phyloP scores from a whole-genome alignment of 164 flowering plant genomes.

The Cinnamomum chago region DNA sequence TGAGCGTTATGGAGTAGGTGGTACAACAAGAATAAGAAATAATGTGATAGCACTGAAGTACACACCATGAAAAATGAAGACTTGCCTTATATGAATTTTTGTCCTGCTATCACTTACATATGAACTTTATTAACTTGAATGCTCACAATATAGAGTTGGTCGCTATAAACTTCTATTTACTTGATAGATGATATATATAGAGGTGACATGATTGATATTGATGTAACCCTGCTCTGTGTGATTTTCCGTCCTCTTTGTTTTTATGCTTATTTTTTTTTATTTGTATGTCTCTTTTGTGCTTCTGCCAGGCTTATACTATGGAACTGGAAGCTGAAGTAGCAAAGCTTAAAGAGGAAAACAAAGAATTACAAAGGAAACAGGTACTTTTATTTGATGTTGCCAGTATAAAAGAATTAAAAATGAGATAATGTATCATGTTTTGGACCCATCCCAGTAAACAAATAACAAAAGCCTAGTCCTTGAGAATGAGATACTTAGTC shows the following conservation, averaged over 20 bases:
- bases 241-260: neutral
- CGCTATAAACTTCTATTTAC: neutral
- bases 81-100: no score
- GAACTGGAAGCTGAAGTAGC: slow-evolving; percentile 93
- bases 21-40: no score
- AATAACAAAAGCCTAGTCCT: neutral
- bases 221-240: neutral
- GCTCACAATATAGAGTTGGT: neutral
- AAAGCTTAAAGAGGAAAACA: slow-evolving; percentile 78
- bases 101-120: no score
- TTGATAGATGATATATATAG: neutral
- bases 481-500: neutral
- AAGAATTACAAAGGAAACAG: slow-evolving; percentile 69
- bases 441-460: neutral
- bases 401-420: neutral
- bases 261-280: no score
- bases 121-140: neutral
- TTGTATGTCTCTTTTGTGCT: neutral
- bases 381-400: slow-evolving; percentile 22
- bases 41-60: no score
- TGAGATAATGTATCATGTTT: neutral
- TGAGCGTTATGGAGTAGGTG: neutral
- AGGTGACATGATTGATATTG: no score
- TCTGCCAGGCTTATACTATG: slow-evolving; percentile 82
- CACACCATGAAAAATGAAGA: neutral